These are phyloP conservation scores for Leucocoprinus leucothites DNA, from an alignment of 768 basidiomycete genomes.

Conservation along the genomic window DNA sequence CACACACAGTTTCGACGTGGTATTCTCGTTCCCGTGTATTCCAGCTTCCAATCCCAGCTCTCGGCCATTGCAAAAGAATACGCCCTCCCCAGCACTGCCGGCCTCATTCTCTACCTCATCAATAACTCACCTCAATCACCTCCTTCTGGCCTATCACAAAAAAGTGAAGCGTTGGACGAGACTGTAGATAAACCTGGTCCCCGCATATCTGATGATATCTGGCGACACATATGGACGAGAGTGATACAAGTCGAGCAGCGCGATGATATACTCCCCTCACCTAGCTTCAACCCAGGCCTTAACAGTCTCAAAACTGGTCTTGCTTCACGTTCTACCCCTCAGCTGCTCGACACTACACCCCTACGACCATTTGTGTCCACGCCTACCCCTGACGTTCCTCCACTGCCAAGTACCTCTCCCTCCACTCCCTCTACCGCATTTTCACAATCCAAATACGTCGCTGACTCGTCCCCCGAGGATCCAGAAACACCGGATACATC, in stretches of 20 bases:
- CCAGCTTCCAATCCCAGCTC: slow-evolving; percentile 80
- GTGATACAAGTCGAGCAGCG: slow-evolving; percentile 60
- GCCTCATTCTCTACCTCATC: slow-evolving; percentile 81
- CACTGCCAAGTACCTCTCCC: slow-evolving; percentile 41
- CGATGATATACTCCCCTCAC: slow-evolving; percentile 38
- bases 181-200: slow-evolving; percentile 67
- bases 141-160: slow-evolving; percentile 13
- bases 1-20: slow-evolving; percentile 80
- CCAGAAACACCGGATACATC: slow-evolving; percentile 58
- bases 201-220: slow-evolving; percentile 81
- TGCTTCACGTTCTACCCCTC: slow-evolving; percentile 39
- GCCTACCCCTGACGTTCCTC: slow-evolving; percentile 29
- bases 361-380: slow-evolving; percentile 50
- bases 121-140: slow-evolving; percentile 21
- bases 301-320: slow-evolving; percentile 37
- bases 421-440: slow-evolving; percentile 52
- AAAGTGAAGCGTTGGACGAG: slow-evolving; percentile 20
- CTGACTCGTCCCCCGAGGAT: slow-evolving; percentile 38
- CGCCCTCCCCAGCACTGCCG: slow-evolving; percentile 81
- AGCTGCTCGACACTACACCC: slow-evolving; percentile 30
- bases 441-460: slow-evolving; percentile 45
- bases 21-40: slow-evolving; percentile 80
- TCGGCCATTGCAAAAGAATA: slow-evolving; percentile 91
- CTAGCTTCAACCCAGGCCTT: slow-evolving; percentile 27
- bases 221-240: slow-evolving; percentile 82